Conservation (phyloP, 371 early-diverging fungal species). For the Apophysomyces sp. region DNA sequence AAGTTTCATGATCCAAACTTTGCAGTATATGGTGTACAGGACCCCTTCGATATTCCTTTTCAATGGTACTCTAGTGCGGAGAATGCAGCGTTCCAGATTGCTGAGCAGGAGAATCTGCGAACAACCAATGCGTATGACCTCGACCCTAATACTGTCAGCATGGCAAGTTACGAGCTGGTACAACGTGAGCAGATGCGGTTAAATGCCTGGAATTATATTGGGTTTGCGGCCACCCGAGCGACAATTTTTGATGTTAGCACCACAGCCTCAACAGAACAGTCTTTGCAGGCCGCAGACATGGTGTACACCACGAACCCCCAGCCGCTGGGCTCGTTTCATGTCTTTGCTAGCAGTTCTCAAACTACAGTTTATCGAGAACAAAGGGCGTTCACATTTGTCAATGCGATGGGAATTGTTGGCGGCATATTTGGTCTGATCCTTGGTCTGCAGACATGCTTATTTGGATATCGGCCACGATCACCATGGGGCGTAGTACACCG, state of each 20-base stretch:
- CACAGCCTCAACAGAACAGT: conserved; percentile 11
- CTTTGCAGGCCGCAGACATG: neutral
- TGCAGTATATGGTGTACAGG: conserved; percentile 17
- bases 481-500: conserved; percentile 38
- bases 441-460: conserved; percentile 23
- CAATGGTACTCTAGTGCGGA: conserved; percentile 29
- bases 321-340: conserved; percentile 20
- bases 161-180: conserved; percentile 17
- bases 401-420: conserved; percentile 35
- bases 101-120: conserved; percentile 28
- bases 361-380: conserved; percentile 20
- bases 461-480: conserved; percentile 35
- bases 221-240: conserved; percentile 10
- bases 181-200: conserved; percentile 14
- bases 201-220: conserved; percentile 28
- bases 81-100: conserved; percentile 23
- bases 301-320: conserved; percentile 4
- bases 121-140: conserved; percentile 30
- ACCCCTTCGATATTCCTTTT: conserved; percentile 10
- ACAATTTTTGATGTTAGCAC: conserved; percentile 3
- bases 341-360: conserved; percentile 17
- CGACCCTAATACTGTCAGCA: conserved; percentile 7
- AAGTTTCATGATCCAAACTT: conserved; percentile 28
- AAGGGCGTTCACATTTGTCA: conserved; percentile 30
- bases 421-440: conserved; percentile 34